A percentile compares a stretch with the other conserved stretches of the same genome.
phyloP scores from a whole-genome alignment of 495 filamentous ascomycete genomes.

The Aspergillus affinis region DNA sequence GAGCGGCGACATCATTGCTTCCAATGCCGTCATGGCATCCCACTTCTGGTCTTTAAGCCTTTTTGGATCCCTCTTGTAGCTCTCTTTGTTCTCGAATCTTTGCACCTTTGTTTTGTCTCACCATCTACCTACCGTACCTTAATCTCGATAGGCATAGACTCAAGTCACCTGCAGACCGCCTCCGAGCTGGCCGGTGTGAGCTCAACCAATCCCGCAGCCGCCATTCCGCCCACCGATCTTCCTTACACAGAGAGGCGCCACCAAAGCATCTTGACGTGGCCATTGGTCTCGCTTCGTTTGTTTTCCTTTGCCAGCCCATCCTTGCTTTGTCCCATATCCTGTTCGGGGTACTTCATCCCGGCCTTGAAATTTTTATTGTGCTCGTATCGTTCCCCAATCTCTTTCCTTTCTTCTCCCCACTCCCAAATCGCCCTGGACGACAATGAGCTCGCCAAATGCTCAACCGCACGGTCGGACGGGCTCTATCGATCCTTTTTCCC shows the following conservation, averaged over 20 bases:
- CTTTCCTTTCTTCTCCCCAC: background rate
- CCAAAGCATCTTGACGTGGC: slow-evolving; percentile 2
- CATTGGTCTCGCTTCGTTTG: slow-evolving; percentile 4
- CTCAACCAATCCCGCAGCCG: background rate
- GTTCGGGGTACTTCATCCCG: slow-evolving; percentile 2
- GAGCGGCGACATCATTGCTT: slow-evolving; percentile 5
- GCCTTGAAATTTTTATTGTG: slow-evolving; percentile 23
- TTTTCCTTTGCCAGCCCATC: background rate
- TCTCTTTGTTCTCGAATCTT: background rate
- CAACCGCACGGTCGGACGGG: slow-evolving; percentile 25
- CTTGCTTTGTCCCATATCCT: background rate
- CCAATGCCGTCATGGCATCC: slow-evolving; percentile 7
- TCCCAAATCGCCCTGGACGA: slow-evolving; percentile 11
- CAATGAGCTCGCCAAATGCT: slow-evolving; percentile 37
- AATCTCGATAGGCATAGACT: too few relatives aligned
- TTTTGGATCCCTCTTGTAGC: background rate
- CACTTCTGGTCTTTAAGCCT: background rate
- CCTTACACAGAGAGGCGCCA: slow-evolving; percentile 2
- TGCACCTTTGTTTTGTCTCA: too few relatives aligned
- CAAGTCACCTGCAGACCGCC: background rate
- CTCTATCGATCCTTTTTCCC: slow-evolving; percentile 46
- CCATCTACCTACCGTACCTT: too few relatives aligned
- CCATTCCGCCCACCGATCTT: background rate
- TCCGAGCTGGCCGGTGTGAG: background rate
- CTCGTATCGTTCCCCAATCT: background rate